Conservation (phyloP, 179 eudicot species). For the Pouteria campechiana region DNA sequence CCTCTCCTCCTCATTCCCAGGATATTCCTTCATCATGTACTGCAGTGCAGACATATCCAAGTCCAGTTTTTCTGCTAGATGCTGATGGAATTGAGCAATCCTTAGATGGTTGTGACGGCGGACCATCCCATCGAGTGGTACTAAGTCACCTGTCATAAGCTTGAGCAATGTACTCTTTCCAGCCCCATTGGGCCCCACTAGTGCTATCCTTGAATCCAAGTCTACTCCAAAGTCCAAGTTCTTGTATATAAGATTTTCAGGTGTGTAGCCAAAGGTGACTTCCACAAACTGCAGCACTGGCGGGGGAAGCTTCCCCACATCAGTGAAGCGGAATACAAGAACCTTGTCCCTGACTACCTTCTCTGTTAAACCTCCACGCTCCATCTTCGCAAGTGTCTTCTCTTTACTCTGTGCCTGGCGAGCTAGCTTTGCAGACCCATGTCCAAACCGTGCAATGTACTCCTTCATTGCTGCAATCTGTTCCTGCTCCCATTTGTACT, state of each 20-base stretch:
- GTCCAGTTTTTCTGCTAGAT: constrained; percentile 87
- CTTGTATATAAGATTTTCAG: constrained; percentile 75
- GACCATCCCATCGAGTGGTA: constrained; percentile 81
- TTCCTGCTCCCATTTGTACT: constrained; percentile 98
- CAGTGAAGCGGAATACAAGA: constrained; percentile 61
- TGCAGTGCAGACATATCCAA: constrained; percentile 59
- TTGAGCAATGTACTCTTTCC: constrained; percentile 95
- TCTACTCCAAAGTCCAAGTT: constrained; percentile 88
- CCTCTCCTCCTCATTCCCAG: constrained; percentile 81
- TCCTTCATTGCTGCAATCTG: constrained; percentile 92
- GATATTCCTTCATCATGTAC: constrained; percentile 78
- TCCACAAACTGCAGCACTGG: constrained; percentile 92
- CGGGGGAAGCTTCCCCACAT: constrained; percentile 96
- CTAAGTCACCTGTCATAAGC: constrained; percentile 94
- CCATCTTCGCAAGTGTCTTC: constrained; percentile 96
- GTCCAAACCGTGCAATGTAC: constrained; percentile 94
- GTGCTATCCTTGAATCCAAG: constrained; percentile 79
- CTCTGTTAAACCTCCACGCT: constrained; percentile 92
- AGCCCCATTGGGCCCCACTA: constrained; percentile 98
- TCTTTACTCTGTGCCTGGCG: constrained; percentile 98
- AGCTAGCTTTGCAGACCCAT: constrained; percentile 92
- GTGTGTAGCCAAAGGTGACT: constrained; percentile 81
- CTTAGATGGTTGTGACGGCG: constrained; percentile 81
- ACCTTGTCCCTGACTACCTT: constrained; percentile 61
- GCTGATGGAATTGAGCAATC: constrained; percentile 93